phyloP scores from a whole-genome alignment of 2,329 filamentous ascomycete species.

The Trichoderma gracile region DNA sequence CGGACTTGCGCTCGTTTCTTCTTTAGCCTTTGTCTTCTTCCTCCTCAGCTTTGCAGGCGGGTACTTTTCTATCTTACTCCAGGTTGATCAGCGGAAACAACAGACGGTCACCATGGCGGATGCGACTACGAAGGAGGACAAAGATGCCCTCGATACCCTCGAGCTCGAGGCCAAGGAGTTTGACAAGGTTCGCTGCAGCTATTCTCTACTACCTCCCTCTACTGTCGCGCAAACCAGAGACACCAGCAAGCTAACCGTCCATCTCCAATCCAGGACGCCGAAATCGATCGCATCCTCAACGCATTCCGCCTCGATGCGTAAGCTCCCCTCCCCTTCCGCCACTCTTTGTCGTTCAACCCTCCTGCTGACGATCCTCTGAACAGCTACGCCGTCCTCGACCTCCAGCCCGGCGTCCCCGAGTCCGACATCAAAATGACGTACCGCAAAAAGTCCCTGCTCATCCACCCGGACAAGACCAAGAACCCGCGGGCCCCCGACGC shows the following conservation, averaged over 20 bases:
- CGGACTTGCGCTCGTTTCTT: constrained; percentile 4
- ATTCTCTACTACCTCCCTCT: too few relatives aligned
- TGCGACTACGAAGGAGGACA: constrained; percentile 55
- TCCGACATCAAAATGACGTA: constrained; percentile 94
- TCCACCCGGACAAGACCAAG: constrained; percentile 96
- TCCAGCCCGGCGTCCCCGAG: constrained; percentile 92
- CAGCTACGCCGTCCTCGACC: constrained; percentile 89
- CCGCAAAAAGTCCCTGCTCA: constrained; percentile 96
- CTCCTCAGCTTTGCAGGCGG: too few relatives aligned
- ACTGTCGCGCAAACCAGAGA: not conserved
- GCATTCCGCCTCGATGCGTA: constrained; percentile 75
- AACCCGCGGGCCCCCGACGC: constrained; percentile 90
- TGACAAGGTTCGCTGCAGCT: constrained; percentile 63
- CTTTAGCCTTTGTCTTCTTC: not conserved
- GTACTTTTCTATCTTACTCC: not conserved
- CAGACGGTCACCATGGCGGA: constrained; percentile 39
- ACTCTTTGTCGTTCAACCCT: not conserved
- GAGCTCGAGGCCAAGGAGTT: constrained; percentile 87
- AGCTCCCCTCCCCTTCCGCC: constrained; percentile 29
- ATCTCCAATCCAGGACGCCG: constrained; percentile 67
- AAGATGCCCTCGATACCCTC: constrained; percentile 76
- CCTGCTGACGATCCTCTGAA: not conserved
- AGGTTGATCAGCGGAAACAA: not conserved
- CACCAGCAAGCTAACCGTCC: not conserved
- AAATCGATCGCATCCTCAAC: constrained; percentile 91